Base-by-base conservation (phyloP, 2,329 filamentous ascomycete genomes). In the Hypoxylon rubiginosum region DNA sequence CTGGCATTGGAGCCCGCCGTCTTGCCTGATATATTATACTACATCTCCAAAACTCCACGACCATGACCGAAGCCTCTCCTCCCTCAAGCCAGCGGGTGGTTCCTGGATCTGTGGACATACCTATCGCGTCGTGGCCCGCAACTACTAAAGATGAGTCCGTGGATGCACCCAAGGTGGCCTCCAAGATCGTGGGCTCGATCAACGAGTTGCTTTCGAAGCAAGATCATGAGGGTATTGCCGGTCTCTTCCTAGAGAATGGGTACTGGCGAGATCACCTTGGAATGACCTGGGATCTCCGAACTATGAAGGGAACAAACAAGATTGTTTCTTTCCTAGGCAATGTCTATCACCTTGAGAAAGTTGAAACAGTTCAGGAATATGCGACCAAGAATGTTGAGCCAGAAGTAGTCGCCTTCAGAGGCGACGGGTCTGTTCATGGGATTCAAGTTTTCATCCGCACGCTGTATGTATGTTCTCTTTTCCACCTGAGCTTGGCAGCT, bases 221-320 rank as follows among this genome's bases (percentile, higher is more conserved):
- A 7, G 76, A 84, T 49, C 73, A 75, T 32, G 61, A 72, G 1
- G 73, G 76, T 0, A 58, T 82, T 6, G 75, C 79, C 0, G 66
- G 75, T 4, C 79, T 88, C 0, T 88, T 88, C 68, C 69, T 84
- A 2, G 76, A 83, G 10, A 80, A 84, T 39, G 80, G 83, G 21
- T 88, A 84, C 72, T 90, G 86, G 86, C 80, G 87, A 39, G 88
- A 90, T 71, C 84, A 89, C 58, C 80, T 90, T 3, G 83, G 79
- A 6, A 72, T 89, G 9, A 83, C 84, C 0, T 88, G 86, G 83
- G 82, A 86, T 34, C 80, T 88, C 24, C 84, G 81, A 36, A 90
- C 87, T 0, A 71, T 85, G n/a, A 82, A 84, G 67, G 82, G 83
- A 11, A 73, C 75, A 50, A 68, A 81, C 53, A 79, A 78, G 30